A percentile compares a stretch with the other conserved stretches of the same genome.
These are phyloP conservation scores for Melanomma pulvis-pyrius DNA, from an alignment of 495 filamentous ascomycete genomes.

Conservation along the genomic window DNA sequence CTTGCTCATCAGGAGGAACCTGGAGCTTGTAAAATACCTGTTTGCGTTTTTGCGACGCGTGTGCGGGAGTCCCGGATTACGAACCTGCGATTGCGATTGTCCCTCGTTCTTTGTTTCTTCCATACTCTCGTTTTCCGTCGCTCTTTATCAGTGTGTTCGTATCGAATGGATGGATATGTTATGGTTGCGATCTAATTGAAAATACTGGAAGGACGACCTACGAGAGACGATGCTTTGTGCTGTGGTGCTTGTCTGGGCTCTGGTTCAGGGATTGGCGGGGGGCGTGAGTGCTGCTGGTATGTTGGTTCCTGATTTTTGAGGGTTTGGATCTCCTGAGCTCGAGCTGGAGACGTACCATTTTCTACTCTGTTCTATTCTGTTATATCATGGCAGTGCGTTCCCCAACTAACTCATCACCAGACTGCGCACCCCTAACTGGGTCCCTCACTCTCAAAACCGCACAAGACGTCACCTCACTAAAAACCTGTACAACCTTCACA, in stretches of 20 bases:
- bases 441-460: slow-evolving; percentile 24
- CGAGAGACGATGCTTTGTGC: neutral
- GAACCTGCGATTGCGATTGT: too few relatives aligned
- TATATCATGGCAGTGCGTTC: neutral
- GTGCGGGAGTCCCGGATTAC: neutral
- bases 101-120: too few relatives aligned
- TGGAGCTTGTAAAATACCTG: neutral
- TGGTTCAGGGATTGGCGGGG: neutral
- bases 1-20: neutral
- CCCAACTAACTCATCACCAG: slow-evolving; percentile 4
- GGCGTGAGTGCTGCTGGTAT: neutral
- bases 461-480: slow-evolving; percentile 10
- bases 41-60: neutral
- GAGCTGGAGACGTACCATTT: too few relatives aligned
- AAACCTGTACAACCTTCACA: slow-evolving; percentile 15
- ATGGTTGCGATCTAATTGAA: too few relatives aligned
- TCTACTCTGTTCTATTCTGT: too few relatives aligned
- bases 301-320: neutral
- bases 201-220: neutral
- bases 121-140: too few relatives aligned
- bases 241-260: neutral
- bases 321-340: too few relatives aligned
- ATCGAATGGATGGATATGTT: too few relatives aligned
- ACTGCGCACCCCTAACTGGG: slow-evolving; percentile 10
- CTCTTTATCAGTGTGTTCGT: too few relatives aligned